These are phyloP conservation scores for Salix exigua DNA, from an alignment of 345 rosid genomes.

Conservation along the genomic window DNA sequence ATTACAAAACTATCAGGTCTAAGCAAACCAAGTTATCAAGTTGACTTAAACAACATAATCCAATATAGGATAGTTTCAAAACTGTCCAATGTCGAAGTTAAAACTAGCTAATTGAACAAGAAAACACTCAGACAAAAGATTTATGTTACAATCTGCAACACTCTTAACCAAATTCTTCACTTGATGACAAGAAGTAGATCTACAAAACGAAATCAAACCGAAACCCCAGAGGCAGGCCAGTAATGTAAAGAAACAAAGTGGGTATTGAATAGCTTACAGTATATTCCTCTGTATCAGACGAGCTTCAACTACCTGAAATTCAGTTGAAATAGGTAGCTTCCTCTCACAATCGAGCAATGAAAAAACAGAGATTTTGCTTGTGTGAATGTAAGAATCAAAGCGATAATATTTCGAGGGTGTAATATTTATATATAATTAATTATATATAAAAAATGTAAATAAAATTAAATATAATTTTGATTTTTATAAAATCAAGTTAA, in stretches of 20 bases:
- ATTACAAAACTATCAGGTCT: too few species aligned
- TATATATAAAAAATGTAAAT: too few species aligned
- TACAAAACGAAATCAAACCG: background rate
- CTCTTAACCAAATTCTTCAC: background rate
- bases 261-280: slow-evolving; percentile 3
- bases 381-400: background rate
- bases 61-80: background rate
- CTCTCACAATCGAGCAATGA: background rate
- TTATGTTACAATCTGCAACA: background rate
- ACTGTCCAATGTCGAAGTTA: background rate
- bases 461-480: too few species aligned
- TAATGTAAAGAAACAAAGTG: background rate
- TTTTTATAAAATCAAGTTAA: too few species aligned
- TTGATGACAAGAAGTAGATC: background rate
- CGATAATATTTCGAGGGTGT: too few species aligned
- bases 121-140: background rate
- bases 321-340: background rate
- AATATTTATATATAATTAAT: too few species aligned
- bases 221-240: background rate
- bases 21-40: background rate
- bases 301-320: background rate
- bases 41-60: background rate
- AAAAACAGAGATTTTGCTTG: background rate
- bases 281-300: background rate
- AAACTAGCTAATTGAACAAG: background rate